phyloP scores from a whole-genome alignment of 805 yeast genomes.

The Lachancea cidri region DNA sequence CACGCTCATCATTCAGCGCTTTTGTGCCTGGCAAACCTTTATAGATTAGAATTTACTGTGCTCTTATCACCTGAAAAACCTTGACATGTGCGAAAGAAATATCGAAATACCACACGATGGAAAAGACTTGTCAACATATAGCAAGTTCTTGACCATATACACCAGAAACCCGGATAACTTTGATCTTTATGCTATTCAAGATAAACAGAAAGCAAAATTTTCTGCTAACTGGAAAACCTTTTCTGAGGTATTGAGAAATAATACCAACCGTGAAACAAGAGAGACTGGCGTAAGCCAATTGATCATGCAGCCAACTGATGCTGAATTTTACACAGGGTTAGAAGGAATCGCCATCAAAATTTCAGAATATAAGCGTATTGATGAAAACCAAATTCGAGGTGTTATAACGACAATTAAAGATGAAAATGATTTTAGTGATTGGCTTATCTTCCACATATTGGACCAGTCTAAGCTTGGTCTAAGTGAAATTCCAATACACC shows the following conservation, averaged over 20 bases:
- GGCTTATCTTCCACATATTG: constrained; percentile 37
- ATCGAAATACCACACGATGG: constrained; percentile 16
- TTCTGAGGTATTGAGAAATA: constrained; percentile 6
- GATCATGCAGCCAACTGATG: constrained; percentile 13
- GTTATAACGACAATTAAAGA: constrained; percentile 33
- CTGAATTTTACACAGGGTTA: constrained; percentile 18
- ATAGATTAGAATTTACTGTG: too few species aligned
- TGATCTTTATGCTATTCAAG: constrained; percentile 24
- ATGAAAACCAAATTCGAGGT: constrained; percentile 36
- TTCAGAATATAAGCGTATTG: constrained; percentile 29
- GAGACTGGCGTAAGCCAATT: constrained; percentile 16
- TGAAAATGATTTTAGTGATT: constrained; percentile 30
- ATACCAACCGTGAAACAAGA: neutral
- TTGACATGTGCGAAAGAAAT: neutral
- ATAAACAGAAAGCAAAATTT: constrained; percentile 32
- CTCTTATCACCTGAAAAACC: too few species aligned
- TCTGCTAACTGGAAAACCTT: constrained; percentile 28
- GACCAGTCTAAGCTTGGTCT: constrained; percentile 32
- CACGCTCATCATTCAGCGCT: too few species aligned
- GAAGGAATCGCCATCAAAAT: constrained; percentile 25
- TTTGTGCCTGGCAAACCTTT: too few species aligned
- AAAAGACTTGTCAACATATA: constrained; percentile 33
- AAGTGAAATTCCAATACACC: constrained; percentile 14
- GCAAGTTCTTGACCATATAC: constrained; percentile 37
- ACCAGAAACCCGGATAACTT: constrained; percentile 24